Conservation (phyloP, 1,284 basidiomycete species). For the Ceratobasidium sp. region DNA sequence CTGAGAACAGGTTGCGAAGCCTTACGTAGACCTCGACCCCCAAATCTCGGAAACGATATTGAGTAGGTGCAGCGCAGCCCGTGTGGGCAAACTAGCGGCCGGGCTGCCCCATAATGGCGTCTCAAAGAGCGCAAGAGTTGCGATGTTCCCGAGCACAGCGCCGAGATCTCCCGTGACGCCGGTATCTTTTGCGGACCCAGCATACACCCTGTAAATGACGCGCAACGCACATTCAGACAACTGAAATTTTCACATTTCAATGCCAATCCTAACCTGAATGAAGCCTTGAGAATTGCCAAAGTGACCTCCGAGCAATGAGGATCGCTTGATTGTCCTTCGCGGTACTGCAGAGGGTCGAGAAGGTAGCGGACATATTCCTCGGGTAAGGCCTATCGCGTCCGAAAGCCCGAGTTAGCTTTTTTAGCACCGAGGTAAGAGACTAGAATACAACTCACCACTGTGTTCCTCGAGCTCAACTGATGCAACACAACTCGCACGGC, state of each 20-base stretch:
- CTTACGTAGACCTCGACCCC: conserved; percentile 35
- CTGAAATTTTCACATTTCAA: conserved; percentile 20
- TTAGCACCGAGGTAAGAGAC: not conserved
- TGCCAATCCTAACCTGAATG: conserved; percentile 33
- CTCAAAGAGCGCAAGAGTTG: conserved; percentile 21
- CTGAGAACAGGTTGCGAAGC: conserved; percentile 23
- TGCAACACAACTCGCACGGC: conserved; percentile 41
- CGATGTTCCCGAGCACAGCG: conserved; percentile 22
- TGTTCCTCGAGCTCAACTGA: conserved; percentile 22
- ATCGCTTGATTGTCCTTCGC: not conserved
- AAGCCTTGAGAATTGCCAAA: conserved; percentile 22
- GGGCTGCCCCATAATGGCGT: conserved; percentile 22
- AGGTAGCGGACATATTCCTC: conserved; percentile 42
- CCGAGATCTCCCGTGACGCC: conserved; percentile 11
- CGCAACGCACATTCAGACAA: not conserved
- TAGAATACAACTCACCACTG: not conserved
- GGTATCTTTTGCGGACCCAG: conserved; percentile 33
- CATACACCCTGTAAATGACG: conserved; percentile 36
- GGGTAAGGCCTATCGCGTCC: conserved; percentile 27
- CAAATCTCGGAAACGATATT: conserved; percentile 33
- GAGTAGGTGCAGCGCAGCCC: conserved; percentile 16
- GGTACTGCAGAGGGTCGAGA: conserved; percentile 26
- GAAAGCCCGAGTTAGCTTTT: not conserved
- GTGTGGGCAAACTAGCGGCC: conserved; percentile 14
- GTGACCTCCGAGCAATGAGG: not conserved